Conservation (phyloP, 805 yeast genomes). For the Spathaspora passalidarum region DNA sequence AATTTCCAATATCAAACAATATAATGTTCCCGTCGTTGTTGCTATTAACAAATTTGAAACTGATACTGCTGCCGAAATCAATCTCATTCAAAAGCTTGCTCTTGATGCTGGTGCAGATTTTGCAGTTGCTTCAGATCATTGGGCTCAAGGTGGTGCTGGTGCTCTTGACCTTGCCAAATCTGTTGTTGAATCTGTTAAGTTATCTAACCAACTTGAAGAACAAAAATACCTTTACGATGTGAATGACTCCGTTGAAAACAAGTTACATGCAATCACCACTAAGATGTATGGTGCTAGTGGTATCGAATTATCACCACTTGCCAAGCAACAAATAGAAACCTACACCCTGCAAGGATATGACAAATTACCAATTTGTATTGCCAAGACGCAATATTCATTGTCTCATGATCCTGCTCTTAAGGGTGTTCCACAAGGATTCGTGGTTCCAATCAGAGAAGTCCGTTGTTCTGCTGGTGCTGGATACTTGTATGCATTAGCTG, state of each 20-base stretch:
- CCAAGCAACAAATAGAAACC: conserved; percentile 73
- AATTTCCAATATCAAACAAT: conserved; percentile 77
- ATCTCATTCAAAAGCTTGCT: conserved; percentile 75
- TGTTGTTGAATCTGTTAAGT: conserved; percentile 66
- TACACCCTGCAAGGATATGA: conserved; percentile 87
- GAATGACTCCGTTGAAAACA: conserved; percentile 72
- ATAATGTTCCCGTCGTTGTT: conserved; percentile 90
- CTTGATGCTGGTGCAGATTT: conserved; percentile 88
- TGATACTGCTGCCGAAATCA: conserved; percentile 79
- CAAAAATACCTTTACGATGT: conserved; percentile 65
- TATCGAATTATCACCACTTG: conserved; percentile 79
- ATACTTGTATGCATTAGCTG: conserved; percentile 92
- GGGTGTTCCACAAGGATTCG: conserved; percentile 94
- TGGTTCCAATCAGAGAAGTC: conserved; percentile 90
- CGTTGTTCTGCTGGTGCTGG: conserved; percentile 97
- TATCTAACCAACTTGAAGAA: conserved; percentile 24
- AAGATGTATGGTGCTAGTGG: conserved; percentile 92
- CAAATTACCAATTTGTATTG: conserved; percentile 91
- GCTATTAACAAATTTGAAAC: conserved; percentile 87
- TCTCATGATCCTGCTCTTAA: conserved; percentile 91
- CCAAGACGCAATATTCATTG: conserved; percentile 94
- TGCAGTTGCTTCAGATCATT: conserved; percentile 88
- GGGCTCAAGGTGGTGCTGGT: conserved; percentile 95
- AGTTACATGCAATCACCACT: conserved; percentile 73
- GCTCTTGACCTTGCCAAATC: conserved; percentile 82